These are phyloP conservation scores for Globisporangium rhizosaccharum DNA, from an alignment of 352 stramenopile genomes.

Conservation along the genomic window DNA sequence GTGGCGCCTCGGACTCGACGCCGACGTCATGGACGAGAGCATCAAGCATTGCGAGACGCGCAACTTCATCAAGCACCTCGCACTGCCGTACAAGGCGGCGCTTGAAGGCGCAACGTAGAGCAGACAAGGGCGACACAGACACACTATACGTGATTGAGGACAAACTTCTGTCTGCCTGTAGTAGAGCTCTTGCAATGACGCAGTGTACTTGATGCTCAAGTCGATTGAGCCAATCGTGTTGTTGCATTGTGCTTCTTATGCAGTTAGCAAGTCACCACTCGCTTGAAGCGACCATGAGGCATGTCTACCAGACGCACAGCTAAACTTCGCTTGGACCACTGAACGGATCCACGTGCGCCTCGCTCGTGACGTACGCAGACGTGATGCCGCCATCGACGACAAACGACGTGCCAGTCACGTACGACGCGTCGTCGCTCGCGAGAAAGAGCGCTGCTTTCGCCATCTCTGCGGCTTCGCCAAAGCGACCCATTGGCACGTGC, in stretches of 20 bases:
- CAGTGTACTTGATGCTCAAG: too few relatives aligned
- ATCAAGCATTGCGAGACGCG: constrained; percentile 70
- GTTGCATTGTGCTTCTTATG: too few relatives aligned
- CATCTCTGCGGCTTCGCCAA: constrained; percentile 84
- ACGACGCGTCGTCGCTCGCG: constrained; percentile 79
- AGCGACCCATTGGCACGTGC: constrained; percentile 85
- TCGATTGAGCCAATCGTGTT: too few relatives aligned
- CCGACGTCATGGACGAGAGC: constrained; percentile 77
- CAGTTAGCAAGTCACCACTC: too few relatives aligned
- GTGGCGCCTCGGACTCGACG: constrained; percentile 70
- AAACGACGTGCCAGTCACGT: constrained; percentile 84
- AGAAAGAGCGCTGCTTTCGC: constrained; percentile 85
- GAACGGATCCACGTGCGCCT: constrained; percentile 75
- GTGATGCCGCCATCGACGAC: constrained; percentile 87
- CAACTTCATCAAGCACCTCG: constrained; percentile 86
- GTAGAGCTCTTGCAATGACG: too few relatives aligned
- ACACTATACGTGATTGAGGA: too few relatives aligned
- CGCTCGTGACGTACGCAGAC: constrained; percentile 80
- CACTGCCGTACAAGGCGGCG: constrained; percentile 61
- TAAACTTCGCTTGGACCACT: constrained; percentile 74
- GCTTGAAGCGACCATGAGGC: not conserved
- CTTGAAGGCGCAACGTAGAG: constrained; percentile 19
- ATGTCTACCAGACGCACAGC: not conserved
- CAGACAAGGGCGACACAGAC: too few relatives aligned
- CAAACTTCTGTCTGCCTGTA: too few relatives aligned